Evolutionary conservation across 805 yeast genomes (phyloP).

Genomic region (Spathaspora passalidarum): DNA sequence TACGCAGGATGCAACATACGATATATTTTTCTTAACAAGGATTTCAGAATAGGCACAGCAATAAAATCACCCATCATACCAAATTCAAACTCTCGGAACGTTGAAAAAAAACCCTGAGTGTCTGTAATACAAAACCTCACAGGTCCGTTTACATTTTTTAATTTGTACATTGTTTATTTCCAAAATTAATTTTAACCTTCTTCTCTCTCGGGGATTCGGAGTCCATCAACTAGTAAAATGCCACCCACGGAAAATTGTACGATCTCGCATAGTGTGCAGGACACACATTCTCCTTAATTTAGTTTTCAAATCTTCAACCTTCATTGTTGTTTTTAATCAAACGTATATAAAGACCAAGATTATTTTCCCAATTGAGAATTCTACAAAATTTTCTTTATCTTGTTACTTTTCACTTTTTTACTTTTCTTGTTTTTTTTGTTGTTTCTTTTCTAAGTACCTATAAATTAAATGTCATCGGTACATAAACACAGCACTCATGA

Average conservation of each 20-base stretch:
- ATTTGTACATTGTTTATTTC: not conserved
- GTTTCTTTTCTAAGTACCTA: not conserved
- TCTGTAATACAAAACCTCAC: no score
- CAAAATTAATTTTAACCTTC: not conserved
- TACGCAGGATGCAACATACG: not conserved
- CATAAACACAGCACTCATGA: constrained; percentile 4
- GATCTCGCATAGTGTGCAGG: not conserved
- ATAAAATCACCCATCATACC: no score
- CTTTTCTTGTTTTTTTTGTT: not conserved
- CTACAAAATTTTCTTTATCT: not conserved
- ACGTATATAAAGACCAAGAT: not conserved
- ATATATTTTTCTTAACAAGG: not conserved
- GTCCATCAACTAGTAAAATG: no score
- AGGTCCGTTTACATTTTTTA: no score
- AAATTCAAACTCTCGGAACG: no score
- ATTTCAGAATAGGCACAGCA: no score
- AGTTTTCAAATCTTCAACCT: not conserved
- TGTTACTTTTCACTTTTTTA: not conserved
- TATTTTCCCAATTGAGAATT: not conserved
- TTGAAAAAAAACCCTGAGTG: not conserved
- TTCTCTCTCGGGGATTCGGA: not conserved
- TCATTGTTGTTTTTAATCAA: no score
- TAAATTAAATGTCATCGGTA: constrained; percentile 5
- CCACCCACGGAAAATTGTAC: no score
- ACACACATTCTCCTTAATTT: not conserved